Conservation (phyloP, 129 eudicot genomes). For the Flaveria bidentis region DNA sequence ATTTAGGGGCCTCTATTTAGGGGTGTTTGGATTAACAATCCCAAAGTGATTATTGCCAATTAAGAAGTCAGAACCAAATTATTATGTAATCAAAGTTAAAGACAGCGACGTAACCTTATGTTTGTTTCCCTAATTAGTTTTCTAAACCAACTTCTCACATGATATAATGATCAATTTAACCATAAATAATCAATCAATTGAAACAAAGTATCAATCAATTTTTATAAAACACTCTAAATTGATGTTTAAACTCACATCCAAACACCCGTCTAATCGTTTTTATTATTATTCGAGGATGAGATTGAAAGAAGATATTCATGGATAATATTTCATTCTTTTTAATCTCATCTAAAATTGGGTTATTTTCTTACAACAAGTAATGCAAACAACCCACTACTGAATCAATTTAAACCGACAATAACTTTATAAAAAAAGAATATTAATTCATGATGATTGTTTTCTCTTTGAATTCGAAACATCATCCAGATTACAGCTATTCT, state of each 20-base stretch:
- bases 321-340: not conserved
- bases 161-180: not conserved
- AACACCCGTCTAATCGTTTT: not conserved
- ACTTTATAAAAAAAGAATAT: not conserved
- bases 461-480: slow-evolving; percentile 18
- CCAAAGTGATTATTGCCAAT: not conserved
- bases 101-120: not conserved
- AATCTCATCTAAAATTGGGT: slow-evolving; percentile 27
- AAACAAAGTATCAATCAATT: not conserved
- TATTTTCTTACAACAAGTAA: not conserved
- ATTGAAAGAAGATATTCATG: not conserved
- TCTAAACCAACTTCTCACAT: slow-evolving; percentile 4
- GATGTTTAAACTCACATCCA: not conserved
- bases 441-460: slow-evolving; percentile 21
- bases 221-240: not conserved
- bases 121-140: slow-evolving; percentile 13
- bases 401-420: not conserved
- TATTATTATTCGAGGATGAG: not conserved
- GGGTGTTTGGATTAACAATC: slow-evolving; percentile 6
- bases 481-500: slow-evolving; percentile 12
- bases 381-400: too few relatives aligned
- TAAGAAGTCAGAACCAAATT: not conserved
- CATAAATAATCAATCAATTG: not conserved
- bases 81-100: not conserved
- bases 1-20: not conserved